phyloP scores from a whole-genome alignment of 495 filamentous ascomycete species.

The Cetradonia linearis region DNA sequence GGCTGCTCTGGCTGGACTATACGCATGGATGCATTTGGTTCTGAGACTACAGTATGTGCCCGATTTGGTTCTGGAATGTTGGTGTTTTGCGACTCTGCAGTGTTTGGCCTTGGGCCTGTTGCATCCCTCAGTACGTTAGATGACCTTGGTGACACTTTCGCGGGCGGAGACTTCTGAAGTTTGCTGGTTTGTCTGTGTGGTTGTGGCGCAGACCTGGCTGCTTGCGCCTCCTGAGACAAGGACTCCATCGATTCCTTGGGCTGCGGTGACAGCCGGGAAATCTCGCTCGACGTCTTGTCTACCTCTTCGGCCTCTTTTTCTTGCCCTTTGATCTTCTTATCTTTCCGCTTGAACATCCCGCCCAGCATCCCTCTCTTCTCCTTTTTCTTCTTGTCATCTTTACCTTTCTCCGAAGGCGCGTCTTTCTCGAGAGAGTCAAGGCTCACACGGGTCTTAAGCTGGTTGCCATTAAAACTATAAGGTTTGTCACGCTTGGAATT shows the following conservation, averaged over 20 bases:
- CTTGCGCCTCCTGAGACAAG: conserved; percentile 28
- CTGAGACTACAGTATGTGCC: conserved; percentile 12
- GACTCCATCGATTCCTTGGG: conserved; percentile 44
- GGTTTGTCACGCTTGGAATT: neutral
- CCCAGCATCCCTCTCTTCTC: conserved; percentile 93
- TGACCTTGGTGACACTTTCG: conserved; percentile 41
- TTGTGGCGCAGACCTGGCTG: conserved; percentile 28
- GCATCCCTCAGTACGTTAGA: conserved; percentile 18
- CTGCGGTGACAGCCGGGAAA: conserved; percentile 41
- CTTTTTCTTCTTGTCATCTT: conserved; percentile 78
- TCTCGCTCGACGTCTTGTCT: conserved; percentile 52
- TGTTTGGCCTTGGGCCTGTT: conserved; percentile 9
- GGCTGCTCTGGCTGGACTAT: conserved; percentile 46
- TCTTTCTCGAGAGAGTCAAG: conserved; percentile 46
- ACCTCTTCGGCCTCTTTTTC: conserved; percentile 56
- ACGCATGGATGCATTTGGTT: conserved; percentile 42
- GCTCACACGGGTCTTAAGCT: conserved; percentile 31
- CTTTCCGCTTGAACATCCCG: conserved; percentile 89
- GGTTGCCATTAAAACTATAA: neutral
- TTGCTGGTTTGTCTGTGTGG: conserved; percentile 55
- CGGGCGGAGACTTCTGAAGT: conserved; percentile 59
- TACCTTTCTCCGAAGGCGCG: conserved; percentile 43
- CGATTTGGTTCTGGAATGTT: conserved; percentile 9
- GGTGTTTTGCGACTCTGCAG: conserved; percentile 15
- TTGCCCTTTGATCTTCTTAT: conserved; percentile 64